Percentiles rank a stretch among this genome's conserved stretches.
phyloP scores from a whole-genome alignment of 495 filamentous ascomycete genomes.

The Parathielavia appendiculata region DNA sequence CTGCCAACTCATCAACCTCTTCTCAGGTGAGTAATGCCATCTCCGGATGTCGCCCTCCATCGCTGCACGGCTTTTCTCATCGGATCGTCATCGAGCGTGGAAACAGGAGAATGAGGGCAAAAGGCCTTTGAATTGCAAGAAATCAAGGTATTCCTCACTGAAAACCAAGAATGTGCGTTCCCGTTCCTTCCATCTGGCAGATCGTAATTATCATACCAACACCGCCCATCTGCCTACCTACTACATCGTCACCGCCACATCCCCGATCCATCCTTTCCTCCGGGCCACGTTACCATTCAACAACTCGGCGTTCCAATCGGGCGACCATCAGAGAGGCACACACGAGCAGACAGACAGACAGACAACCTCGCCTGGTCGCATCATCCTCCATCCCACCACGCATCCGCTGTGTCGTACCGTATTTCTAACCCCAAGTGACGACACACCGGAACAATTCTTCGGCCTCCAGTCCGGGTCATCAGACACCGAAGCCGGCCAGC shows the following conservation, averaged over 20 bases:
- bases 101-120: neutral
- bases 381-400: neutral
- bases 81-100: neutral
- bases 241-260: neutral
- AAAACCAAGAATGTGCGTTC: neutral
- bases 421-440: no score
- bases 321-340: neutral
- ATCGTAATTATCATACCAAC: neutral
- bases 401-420: neutral
- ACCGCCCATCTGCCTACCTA: neutral
- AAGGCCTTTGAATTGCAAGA: neutral
- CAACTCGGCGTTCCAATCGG: neutral
- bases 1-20: conserved; percentile 17
- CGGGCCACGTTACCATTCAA: neutral
- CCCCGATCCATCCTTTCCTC: neutral
- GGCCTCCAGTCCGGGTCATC: neutral
- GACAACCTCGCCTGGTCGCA: neutral
- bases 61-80: neutral
- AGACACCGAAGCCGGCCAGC: neutral
- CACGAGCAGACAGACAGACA: neutral
- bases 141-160: conserved; percentile 5
- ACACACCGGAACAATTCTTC: neutral
- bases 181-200: neutral
- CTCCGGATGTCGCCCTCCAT: neutral
- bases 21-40: conserved; percentile 14